Conservation (phyloP, 805 yeast species). For the Starmerella stellata region DNA sequence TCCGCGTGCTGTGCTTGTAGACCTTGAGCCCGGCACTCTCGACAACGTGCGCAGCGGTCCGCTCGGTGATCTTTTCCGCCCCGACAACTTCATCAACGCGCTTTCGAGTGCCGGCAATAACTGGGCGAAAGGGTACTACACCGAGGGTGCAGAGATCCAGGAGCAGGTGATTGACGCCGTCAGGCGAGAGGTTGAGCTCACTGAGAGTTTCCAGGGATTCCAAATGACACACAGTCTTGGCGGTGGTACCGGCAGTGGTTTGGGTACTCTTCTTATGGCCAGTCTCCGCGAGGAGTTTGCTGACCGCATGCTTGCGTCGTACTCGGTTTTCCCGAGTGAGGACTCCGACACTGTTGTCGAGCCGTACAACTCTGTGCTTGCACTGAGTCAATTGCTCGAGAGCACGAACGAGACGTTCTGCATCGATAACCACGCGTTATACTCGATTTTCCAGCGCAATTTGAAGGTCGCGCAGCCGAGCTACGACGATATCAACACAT, state of each 20-base stretch:
- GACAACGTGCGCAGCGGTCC: conserved; percentile 64
- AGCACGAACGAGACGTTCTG: conserved; percentile 86
- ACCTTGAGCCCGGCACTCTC: conserved; percentile 86
- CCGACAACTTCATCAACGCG: conserved; percentile 77
- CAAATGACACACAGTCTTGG: conserved; percentile 70
- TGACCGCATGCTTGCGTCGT: conserved; percentile 91
- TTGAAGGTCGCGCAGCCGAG: conserved; percentile 64
- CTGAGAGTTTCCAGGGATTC: conserved; percentile 88
- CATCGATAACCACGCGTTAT: conserved; percentile 84
- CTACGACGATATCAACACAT: conserved; percentile 58
- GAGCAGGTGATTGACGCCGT: conserved; percentile 78
- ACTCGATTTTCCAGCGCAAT: conserved; percentile 74
- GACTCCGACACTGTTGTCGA: conserved; percentile 87
- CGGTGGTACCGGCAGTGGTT: conserved; percentile 94
- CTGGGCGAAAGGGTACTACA: conserved; percentile 95
- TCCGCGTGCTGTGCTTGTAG: conserved; percentile 83
- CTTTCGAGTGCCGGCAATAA: conserved; percentile 89
- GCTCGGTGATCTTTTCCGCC: conserved; percentile 78
- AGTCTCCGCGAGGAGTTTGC: conserved; percentile 83
- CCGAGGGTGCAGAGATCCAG: conserved; percentile 88
- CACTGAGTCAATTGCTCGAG: conserved; percentile 81
- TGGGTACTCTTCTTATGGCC: conserved; percentile 77
- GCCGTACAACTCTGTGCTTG: conserved; percentile 83
- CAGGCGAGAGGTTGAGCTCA: conserved; percentile 83
- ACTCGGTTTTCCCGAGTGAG: conserved; percentile 83